phyloP scores from a whole-genome alignment of 352 stramenopile genomes.

The Pythium plurisporium region DNA sequence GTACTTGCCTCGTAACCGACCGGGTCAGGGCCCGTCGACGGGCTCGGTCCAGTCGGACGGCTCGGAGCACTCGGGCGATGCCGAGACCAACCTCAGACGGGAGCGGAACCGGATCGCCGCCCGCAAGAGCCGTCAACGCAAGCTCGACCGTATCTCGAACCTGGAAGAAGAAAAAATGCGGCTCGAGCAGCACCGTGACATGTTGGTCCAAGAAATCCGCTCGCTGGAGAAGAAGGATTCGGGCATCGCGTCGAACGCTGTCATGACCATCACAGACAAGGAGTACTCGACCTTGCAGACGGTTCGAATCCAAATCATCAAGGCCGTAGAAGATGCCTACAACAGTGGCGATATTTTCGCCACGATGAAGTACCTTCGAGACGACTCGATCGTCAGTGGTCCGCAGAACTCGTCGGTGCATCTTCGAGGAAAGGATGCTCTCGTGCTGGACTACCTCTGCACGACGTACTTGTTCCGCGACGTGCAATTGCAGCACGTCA shows the following conservation, averaged over 20 bases:
- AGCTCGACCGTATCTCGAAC: conserved; percentile 83
- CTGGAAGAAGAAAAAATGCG: conserved; percentile 86
- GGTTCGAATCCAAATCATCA: conserved; percentile 76
- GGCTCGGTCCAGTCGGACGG: conserved; percentile 63
- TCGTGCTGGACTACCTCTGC: conserved; percentile 85
- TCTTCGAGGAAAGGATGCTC: conserved; percentile 70
- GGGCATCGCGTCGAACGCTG: conserved; percentile 31
- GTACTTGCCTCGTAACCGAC: conserved; percentile 44
- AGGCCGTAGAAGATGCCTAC: conserved; percentile 75
- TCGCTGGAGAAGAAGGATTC: conserved; percentile 79
- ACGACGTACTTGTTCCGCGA: conserved; percentile 81
- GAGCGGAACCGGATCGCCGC: conserved; percentile 83
- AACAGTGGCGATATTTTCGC: conserved; percentile 75
- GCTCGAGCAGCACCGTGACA: conserved; percentile 82
- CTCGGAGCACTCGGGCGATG: conserved; percentile 59
- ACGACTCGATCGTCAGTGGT: conserved; percentile 84
- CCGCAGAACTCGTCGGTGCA: conserved; percentile 85
- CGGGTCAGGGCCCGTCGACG: conserved; percentile 41
- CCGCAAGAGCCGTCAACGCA: conserved; percentile 78
- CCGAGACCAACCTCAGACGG: conserved; percentile 72
- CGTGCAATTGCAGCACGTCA: conserved; percentile 69
- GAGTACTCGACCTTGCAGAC: conserved; percentile 76
- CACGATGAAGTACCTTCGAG: conserved; percentile 77
- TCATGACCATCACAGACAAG: conserved; percentile 73
- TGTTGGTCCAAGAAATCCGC: conserved; percentile 82